A percentile compares a stretch with the other conserved stretches of the same genome.
phyloP scores from a whole-genome alignment of 2,329 filamentous ascomycete species.

The Talaromyces pinophilus region DNA sequence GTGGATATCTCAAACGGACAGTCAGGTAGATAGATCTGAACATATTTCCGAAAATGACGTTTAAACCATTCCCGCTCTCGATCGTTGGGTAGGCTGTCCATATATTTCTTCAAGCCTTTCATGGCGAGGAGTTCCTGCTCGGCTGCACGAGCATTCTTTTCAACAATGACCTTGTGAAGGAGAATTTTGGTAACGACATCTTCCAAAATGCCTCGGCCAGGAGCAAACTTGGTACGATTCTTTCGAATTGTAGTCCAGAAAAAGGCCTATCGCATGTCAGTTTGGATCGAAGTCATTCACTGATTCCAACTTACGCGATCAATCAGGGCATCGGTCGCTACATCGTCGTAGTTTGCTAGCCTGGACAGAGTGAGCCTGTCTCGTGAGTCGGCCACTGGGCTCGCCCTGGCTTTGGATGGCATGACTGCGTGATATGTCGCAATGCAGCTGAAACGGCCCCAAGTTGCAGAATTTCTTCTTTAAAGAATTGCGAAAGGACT shows the following conservation, averaged over 20 bases:
- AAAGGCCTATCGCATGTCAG: slow-evolving; percentile 64
- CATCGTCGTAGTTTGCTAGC: slow-evolving; percentile 90
- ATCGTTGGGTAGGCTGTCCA: slow-evolving; percentile 66
- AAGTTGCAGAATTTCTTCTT: too few relatives aligned
- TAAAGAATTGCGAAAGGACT: too few relatives aligned
- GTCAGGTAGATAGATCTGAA: slow-evolving; percentile 88
- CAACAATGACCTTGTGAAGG: slow-evolving; percentile 68
- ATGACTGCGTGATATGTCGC: slow-evolving; percentile 24
- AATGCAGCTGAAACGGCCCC: too few relatives aligned
- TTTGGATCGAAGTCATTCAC: too few relatives aligned
- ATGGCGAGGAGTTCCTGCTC: slow-evolving; percentile 72
- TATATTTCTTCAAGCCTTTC: slow-evolving; percentile 71
- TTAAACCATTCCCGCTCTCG: slow-evolving; percentile 85
- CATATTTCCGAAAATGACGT: slow-evolving; percentile 83
- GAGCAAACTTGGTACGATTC: slow-evolving; percentile 82
- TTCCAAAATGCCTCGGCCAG: slow-evolving; percentile 74
- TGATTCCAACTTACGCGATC: slow-evolving; percentile 68
- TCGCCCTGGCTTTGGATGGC: slow-evolving; percentile 40
- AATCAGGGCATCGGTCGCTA: slow-evolving; percentile 90
- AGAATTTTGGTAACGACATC: slow-evolving; percentile 63
- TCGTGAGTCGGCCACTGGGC: slow-evolving; percentile 48
- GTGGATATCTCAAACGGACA: slow-evolving; percentile 92
- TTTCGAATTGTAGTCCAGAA: slow-evolving; percentile 98
- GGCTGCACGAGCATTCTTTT: slow-evolving; percentile 69
- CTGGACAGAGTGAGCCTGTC: slow-evolving; percentile 81